Evolutionary conservation across 352 stramenopile species (phyloP).

Genomic region (Salisapilia sapeloensis): DNA sequence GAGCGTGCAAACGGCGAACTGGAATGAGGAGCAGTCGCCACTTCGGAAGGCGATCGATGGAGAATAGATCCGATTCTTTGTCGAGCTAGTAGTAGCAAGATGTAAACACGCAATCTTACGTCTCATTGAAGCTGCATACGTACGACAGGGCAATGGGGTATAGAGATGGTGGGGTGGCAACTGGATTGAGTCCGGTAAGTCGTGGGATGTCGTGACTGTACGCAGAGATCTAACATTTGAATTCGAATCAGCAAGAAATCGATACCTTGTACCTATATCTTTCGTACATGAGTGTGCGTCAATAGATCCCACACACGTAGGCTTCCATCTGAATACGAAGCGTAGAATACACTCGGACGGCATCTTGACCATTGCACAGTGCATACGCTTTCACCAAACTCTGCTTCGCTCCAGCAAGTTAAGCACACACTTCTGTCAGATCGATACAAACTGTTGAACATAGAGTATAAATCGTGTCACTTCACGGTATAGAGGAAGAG

Average conservation of each 20-base stretch:
- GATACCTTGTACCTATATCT: background rate
- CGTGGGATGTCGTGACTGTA: constrained; percentile 12
- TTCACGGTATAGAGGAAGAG: background rate
- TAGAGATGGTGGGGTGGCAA: constrained; percentile 13
- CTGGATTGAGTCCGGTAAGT: constrained; percentile 3
- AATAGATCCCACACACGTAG: constrained; percentile 37
- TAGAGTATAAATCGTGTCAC: background rate
- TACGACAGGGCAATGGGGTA: constrained; percentile 17
- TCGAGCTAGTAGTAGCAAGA: constrained; percentile 21
- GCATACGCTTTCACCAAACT: constrained; percentile 18
- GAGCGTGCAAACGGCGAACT: constrained; percentile 12
- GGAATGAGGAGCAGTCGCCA: constrained; percentile 7
- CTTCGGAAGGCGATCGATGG: constrained; percentile 16
- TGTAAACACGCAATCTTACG: background rate
- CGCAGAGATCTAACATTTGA: constrained; percentile 6
- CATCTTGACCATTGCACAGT: constrained; percentile 31
- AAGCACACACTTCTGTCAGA: constrained; percentile 12
- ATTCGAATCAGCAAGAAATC: background rate
- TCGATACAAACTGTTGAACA: constrained; percentile 22
- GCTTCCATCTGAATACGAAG: constrained; percentile 20
- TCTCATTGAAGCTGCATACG: background rate
- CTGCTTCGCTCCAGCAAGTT: constrained; percentile 30
- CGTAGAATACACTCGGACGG: constrained; percentile 32
- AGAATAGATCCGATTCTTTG: constrained; percentile 29
- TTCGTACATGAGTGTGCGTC: constrained; percentile 17